These are phyloP conservation scores for Arthrobotrys pseudoclavata DNA, from an alignment of 2,329 filamentous ascomycete species.

Conservation along the genomic window DNA sequence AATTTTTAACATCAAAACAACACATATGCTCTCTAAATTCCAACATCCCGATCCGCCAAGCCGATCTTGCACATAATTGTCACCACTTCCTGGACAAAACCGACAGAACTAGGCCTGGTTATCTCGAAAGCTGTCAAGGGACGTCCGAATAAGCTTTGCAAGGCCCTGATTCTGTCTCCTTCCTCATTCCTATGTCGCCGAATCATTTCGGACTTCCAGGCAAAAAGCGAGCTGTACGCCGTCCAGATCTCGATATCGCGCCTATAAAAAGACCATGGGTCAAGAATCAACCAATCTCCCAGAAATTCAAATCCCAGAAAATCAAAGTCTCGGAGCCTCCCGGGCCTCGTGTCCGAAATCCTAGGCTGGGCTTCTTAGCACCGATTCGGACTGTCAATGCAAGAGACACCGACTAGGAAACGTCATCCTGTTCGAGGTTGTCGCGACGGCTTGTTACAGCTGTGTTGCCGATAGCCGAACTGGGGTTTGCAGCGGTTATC, in stretches of 20 bases:
- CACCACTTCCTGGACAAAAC: background rate
- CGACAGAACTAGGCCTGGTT: background rate
- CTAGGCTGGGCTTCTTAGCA: background rate
- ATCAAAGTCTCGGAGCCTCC: constrained; percentile 20
- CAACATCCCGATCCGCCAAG: constrained; percentile 17
- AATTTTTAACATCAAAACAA: background rate
- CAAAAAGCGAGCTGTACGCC: background rate
- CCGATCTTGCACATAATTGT: background rate
- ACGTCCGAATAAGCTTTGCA: constrained; percentile 43
- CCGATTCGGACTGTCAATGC: constrained; percentile 15
- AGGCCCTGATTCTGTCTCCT: constrained; percentile 10
- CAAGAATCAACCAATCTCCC: background rate
- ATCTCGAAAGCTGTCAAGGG: background rate
- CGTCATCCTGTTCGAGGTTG: constrained; percentile 16
- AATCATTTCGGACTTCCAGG: background rate
- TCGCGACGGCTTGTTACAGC: constrained; percentile 18
- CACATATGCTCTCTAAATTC: constrained; percentile 6
- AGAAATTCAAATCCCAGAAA: constrained; percentile 24
- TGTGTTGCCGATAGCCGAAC: constrained; percentile 46
- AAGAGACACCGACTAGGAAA: background rate
- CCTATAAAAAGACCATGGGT: constrained; percentile 22
- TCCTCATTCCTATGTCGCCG: constrained; percentile 24
- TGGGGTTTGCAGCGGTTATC: constrained; percentile 36
- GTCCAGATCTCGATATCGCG: constrained; percentile 1
- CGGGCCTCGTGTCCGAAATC: constrained; percentile 44